Percentiles rank a stretch among this genome's conserved stretches.
These are phyloP conservation scores for Ustilaginoidea virens DNA, from an alignment of 2,329 filamentous ascomycete genomes.

Conservation along the genomic window DNA sequence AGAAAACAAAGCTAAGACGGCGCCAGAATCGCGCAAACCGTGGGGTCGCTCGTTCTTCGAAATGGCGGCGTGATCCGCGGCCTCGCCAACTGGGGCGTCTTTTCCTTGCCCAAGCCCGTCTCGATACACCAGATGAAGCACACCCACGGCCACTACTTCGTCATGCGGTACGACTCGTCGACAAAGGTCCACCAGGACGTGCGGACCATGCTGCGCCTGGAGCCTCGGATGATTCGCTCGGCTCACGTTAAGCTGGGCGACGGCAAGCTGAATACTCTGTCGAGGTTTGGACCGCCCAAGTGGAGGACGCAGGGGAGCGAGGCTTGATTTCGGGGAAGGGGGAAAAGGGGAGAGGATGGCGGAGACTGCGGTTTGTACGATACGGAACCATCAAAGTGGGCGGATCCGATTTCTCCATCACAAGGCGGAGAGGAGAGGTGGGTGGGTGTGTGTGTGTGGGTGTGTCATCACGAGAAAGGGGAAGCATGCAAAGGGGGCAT, in stretches of 20 bases:
- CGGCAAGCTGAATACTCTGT: slow-evolving; percentile 35
- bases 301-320: slow-evolving; percentile 27
- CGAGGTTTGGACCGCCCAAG: slow-evolving; percentile 31
- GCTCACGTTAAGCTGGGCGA: slow-evolving; percentile 75
- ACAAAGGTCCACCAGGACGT: slow-evolving; percentile 59
- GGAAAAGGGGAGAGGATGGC: background rate
- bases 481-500: too few relatives aligned
- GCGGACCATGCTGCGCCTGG: slow-evolving; percentile 59
- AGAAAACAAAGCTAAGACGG: background rate
- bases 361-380: background rate
- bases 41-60: slow-evolving; percentile 68
- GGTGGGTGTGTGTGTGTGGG: too few relatives aligned
- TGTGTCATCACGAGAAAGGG: too few relatives aligned
- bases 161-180: slow-evolving; percentile 86
- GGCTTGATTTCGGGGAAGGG: slow-evolving; percentile 9
- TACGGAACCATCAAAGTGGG: too few relatives aligned
- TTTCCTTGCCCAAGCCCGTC: slow-evolving; percentile 66
- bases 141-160: slow-evolving; percentile 85
- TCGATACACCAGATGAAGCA: slow-evolving; percentile 73
- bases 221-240: slow-evolving; percentile 81
- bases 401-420: too few relatives aligned
- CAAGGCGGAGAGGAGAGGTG: too few relatives aligned
- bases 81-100: slow-evolving; percentile 89
- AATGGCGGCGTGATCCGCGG: slow-evolving; percentile 82
- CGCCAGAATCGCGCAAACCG: slow-evolving; percentile 68